phyloP scores from a whole-genome alignment of 148 eudicot species.

The Linanthus parryae region DNA sequence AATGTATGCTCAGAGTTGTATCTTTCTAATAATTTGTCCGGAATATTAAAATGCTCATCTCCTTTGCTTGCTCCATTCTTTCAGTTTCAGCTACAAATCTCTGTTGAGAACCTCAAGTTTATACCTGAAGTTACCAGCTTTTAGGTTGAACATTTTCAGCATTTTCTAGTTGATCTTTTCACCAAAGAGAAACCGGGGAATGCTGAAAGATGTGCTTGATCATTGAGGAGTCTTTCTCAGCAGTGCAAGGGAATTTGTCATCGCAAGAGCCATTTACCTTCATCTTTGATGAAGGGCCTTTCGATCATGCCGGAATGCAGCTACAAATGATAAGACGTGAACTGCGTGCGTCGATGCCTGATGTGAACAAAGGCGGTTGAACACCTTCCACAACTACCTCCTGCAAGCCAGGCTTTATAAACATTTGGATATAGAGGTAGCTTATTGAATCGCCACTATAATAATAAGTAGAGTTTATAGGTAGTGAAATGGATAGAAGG shows the following conservation, averaged over 20 bases:
- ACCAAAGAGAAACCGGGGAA: constrained; percentile 27
- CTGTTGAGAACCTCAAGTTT: no score
- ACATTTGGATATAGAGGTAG: neutral
- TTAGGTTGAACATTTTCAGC: constrained; percentile 3
- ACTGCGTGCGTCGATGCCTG: constrained; percentile 1
- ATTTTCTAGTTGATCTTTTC: constrained; percentile 8
- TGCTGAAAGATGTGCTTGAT: constrained; percentile 43
- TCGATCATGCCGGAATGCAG: constrained; percentile 11
- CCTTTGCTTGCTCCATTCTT: no score
- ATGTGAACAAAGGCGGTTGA: constrained; percentile 22
- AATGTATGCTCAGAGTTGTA: no score
- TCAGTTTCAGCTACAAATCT: no score
- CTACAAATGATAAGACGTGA: neutral
- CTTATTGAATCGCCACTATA: neutral
- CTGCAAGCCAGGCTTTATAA: constrained; percentile 2
- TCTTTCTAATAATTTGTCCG: no score
- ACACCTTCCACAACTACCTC: neutral
- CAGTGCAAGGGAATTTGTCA: constrained; percentile 9
- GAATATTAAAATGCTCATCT: no score
- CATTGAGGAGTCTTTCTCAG: constrained; percentile 13
- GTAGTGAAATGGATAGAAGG: constrained; percentile 35
- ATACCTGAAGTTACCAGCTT: no score
- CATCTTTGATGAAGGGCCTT: constrained; percentile 16
- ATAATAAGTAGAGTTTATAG: no score
- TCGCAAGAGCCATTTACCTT: constrained; percentile 8